Percentiles rank a stretch among this genome's conserved stretches.
Evolutionary conservation across 2,329 filamentous ascomycete species (phyloP).

Genomic region (Hypoxylon sp.): DNA sequence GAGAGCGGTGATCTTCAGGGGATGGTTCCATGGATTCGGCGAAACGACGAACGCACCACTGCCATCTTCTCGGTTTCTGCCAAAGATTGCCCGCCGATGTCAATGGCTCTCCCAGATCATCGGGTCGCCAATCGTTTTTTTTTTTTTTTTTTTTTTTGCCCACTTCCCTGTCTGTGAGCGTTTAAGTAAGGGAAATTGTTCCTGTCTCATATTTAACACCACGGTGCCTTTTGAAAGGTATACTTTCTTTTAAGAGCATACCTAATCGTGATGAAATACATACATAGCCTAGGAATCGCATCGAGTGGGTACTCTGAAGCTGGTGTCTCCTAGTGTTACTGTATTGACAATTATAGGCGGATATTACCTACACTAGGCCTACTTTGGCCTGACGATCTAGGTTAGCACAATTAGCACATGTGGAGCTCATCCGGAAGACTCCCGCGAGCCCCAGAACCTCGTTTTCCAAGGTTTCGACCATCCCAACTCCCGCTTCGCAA

Average conservation of each 20-base stretch:
- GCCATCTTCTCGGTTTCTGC: constrained; percentile 30
- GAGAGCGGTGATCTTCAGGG: constrained; percentile 42
- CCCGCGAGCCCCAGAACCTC: constrained; percentile 49
- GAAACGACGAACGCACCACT: constrained; percentile 25
- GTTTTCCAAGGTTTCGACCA: constrained; percentile 40
- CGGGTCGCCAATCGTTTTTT: constrained; percentile 44
- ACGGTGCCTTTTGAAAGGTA: constrained; percentile 26
- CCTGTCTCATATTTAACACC: constrained; percentile 22
- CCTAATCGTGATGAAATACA: constrained; percentile 37
- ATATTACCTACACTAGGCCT: constrained; percentile 43
- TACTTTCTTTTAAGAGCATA: constrained; percentile 24
- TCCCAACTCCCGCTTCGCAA: constrained; percentile 31
- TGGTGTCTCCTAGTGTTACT: constrained; percentile 10
- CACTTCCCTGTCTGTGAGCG: constrained; percentile 16
- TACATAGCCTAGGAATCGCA: constrained; percentile 27
- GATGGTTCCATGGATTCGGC: constrained; percentile 35
- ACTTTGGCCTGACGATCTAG: constrained; percentile 39
- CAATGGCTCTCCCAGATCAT: constrained; percentile 37
- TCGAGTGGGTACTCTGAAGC: constrained; percentile 30
- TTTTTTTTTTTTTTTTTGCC: no score
- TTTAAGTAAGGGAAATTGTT: constrained; percentile 16
- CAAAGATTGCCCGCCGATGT: constrained; percentile 34
- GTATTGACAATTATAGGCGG: constrained; percentile 35
- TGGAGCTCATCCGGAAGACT: constrained; percentile 48
- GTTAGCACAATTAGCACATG: constrained; percentile 47